Conservation (phyloP, 1,139 yeast genomes). For the Arxiozyma slooffiae region DNA sequence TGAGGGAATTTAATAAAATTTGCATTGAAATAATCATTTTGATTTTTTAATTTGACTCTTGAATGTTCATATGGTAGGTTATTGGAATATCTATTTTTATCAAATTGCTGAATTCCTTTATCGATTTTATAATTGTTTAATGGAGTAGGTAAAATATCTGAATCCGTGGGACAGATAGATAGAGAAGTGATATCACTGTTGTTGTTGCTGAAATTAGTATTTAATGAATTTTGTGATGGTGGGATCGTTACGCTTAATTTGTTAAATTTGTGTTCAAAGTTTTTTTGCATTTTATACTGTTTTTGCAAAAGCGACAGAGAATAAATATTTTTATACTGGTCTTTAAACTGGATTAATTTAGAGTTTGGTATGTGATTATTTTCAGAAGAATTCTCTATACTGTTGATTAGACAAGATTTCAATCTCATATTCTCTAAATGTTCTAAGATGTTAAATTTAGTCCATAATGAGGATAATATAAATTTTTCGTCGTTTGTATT, state of each 20-base stretch:
- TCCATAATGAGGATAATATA: constrained; percentile 35
- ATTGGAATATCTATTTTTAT: constrained; percentile 70
- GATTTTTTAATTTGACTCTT: constrained; percentile 46
- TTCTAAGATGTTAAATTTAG: constrained; percentile 43
- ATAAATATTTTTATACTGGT: constrained; percentile 12
- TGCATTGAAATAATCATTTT: constrained; percentile 46
- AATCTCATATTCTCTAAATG: constrained; percentile 44
- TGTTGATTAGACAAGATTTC: constrained; percentile 24
- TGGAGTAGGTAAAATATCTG: constrained; percentile 22
- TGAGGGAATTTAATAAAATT: constrained; percentile 40
- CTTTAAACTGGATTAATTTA: neutral
- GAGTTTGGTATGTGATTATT: neutral
- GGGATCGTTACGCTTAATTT: neutral
- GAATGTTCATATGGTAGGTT: constrained; percentile 77
- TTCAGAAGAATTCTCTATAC: neutral
- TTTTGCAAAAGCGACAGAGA: constrained; percentile 23
- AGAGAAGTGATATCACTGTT: neutral
- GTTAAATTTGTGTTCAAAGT: constrained; percentile 9
- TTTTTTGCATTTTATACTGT: constrained; percentile 18
- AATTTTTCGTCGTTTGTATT: constrained; percentile 30
- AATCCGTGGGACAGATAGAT: neutral
- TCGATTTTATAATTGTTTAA: constrained; percentile 40
- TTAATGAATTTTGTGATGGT: neutral
- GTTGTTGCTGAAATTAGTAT: neutral
- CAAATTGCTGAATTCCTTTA: constrained; percentile 60